These are phyloP conservation scores for Neurospora crassa DNA, from an alignment of 2,329 filamentous ascomycete species.

Conservation along the genomic window DNA sequence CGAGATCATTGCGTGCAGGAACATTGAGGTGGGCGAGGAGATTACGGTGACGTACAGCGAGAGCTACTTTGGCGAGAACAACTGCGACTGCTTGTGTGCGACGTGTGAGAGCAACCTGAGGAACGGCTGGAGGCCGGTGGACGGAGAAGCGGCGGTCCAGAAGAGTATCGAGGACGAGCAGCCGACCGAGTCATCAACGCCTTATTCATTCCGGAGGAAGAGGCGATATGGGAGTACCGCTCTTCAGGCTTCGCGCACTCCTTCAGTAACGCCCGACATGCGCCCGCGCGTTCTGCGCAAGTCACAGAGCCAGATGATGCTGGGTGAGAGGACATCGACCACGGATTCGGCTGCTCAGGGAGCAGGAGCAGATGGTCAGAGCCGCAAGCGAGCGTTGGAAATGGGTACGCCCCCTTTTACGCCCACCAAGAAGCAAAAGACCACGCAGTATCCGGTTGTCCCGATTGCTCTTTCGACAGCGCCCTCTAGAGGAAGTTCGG, in stretches of 20 bases:
- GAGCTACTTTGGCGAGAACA: slow-evolving; percentile 90
- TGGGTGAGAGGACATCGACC: slow-evolving; percentile 26
- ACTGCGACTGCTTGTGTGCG: slow-evolving; percentile 86
- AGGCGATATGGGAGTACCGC: slow-evolving; percentile 36
- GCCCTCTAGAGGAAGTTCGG: slow-evolving; percentile 31
- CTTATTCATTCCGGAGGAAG: slow-evolving; percentile 46
- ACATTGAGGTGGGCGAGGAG: slow-evolving; percentile 82
- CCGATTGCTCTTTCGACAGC: slow-evolving; percentile 20
- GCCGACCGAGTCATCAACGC: not conserved
- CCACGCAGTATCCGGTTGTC: slow-evolving; percentile 21
- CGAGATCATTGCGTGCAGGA: slow-evolving; percentile 73
- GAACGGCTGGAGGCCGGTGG: slow-evolving; percentile 71
- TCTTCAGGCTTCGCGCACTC: slow-evolving; percentile 40
- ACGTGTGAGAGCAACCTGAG: slow-evolving; percentile 67
- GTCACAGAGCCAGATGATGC: slow-evolving; percentile 22
- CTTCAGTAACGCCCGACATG: slow-evolving; percentile 47
- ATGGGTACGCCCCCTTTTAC: slow-evolving; percentile 44
- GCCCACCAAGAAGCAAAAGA: slow-evolving; percentile 41
- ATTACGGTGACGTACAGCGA: slow-evolving; percentile 96
- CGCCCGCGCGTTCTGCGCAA: slow-evolving; percentile 39
- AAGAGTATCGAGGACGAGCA: slow-evolving; percentile 42
- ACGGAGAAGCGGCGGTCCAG: slow-evolving; percentile 35
- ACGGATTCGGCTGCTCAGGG: slow-evolving; percentile 23
- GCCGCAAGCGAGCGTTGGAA: slow-evolving; percentile 33
- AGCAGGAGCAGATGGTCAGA: slow-evolving; percentile 7